Conservation (phyloP, 202 grass and related monocot species). For the Hordeum pubiflorum region DNA sequence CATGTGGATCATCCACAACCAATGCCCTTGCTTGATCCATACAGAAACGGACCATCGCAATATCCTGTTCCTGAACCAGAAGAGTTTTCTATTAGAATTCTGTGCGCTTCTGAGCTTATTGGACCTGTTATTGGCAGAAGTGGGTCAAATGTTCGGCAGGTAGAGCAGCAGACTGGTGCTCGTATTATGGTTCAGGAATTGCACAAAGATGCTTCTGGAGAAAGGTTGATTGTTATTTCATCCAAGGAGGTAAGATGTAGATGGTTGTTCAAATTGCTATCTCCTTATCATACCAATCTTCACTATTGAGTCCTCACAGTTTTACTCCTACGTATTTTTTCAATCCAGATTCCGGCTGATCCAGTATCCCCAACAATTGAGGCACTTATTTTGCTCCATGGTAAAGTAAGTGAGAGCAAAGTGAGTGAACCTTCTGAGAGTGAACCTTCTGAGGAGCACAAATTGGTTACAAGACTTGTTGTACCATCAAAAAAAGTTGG, state of each 20-base stretch:
- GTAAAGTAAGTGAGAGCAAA: slow-evolving; percentile 41
- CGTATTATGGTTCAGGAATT: slow-evolving; percentile 74
- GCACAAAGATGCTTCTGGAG: slow-evolving; percentile 50
- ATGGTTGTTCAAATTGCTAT: slow-evolving; percentile 19
- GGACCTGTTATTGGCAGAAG: slow-evolving; percentile 85
- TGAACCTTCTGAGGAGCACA: slow-evolving; percentile 49
- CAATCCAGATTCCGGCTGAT: slow-evolving; percentile 57
- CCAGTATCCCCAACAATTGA: slow-evolving; percentile 80
- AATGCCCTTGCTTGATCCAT: slow-evolving; percentile 47
- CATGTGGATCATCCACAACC: slow-evolving; percentile 39
- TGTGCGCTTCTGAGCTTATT: slow-evolving; percentile 75
- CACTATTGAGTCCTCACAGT: slow-evolving; percentile 4
- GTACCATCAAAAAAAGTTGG: slow-evolving; percentile 89
- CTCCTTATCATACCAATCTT: slow-evolving; percentile 6
- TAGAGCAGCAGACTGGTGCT: slow-evolving; percentile 92
- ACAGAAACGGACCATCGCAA: slow-evolving; percentile 44
- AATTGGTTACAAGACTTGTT: slow-evolving; percentile 71
- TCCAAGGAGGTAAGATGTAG: slow-evolving; percentile 70
- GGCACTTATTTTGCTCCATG: slow-evolving; percentile 80
- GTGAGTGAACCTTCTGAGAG: too few species aligned
- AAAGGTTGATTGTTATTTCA: slow-evolving; percentile 81
- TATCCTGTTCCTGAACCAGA: slow-evolving; percentile 52
- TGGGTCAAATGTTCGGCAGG: slow-evolving; percentile 64
- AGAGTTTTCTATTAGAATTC: slow-evolving; percentile 71
- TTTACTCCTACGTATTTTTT: slow-evolving; percentile 17